A percentile compares a stretch with the other conserved stretches of the same genome.
phyloP scores from a whole-genome alignment of 768 basidiomycete species.

The Mycena crocata region DNA sequence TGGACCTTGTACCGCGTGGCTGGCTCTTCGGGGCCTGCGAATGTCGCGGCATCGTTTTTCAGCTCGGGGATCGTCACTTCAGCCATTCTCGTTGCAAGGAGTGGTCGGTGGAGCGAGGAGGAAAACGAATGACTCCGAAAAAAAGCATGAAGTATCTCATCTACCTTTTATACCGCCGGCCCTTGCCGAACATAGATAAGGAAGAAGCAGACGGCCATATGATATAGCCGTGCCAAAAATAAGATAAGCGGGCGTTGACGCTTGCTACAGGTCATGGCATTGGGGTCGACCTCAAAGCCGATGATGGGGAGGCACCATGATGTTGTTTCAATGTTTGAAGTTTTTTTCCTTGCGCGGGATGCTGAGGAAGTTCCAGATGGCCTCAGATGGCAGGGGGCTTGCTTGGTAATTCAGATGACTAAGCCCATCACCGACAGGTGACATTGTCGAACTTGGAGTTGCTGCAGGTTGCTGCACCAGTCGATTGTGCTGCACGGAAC shows the following conservation, averaged over 20 bases:
- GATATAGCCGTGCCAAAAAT: too few relatives aligned
- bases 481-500: background rate
- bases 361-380: slow-evolving; percentile 47
- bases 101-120: background rate
- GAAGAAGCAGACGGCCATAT: background rate
- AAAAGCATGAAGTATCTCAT: background rate
- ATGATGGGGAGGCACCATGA: slow-evolving; percentile 41
- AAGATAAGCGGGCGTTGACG: too few relatives aligned
- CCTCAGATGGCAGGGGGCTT: slow-evolving; percentile 40
- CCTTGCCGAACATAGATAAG: too few relatives aligned
- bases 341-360: slow-evolving; percentile 41
- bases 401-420: slow-evolving; percentile 31
- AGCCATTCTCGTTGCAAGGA: background rate
- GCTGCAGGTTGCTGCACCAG: background rate
- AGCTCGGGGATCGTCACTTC: slow-evolving; percentile 26
- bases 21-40: background rate
- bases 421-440: slow-evolving; percentile 30
- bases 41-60: slow-evolving; percentile 7
- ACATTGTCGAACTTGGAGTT: background rate
- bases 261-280: slow-evolving; percentile 18
- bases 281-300: slow-evolving; percentile 37
- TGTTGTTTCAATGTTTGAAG: too few relatives aligned
- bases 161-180: background rate
- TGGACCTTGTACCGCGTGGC: slow-evolving; percentile 36
- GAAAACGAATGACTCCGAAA: background rate